Evolutionary conservation across 2,329 filamentous ascomycete species (phyloP), one percentile per base, ranked within the genome.

Genomic region (Ramularia collo-cygni): DNA sequence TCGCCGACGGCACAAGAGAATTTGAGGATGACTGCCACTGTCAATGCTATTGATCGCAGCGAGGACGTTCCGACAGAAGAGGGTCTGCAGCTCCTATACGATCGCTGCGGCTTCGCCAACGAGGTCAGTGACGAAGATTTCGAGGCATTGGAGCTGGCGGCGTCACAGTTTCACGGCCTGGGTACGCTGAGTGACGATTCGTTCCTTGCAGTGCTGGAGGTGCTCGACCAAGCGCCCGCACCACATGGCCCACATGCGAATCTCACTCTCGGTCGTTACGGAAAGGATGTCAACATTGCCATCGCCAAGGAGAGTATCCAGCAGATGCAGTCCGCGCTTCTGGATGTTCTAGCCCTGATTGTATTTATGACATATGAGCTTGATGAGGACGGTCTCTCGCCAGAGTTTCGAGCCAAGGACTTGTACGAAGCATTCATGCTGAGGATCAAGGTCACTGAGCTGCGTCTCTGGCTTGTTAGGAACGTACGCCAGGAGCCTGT

Each of bases 291-390:
- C 2, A 70, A 88, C 10, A 76, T 94, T 8, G 81, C 80, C 46
- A 82, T 86, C 5, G 79, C 85, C 0, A 83, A 90, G 56, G 88
- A 96, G 57, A 82, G 77, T 9, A 75, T 92, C 5, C 74, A 83
- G 36, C 65, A 85, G 21, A 82, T 84, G 44, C 81, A 80, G 65
- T 77, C 77, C 44, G 70, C 92, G 7, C 78, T 93, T 36, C 79
- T 93, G 47, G 87, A 90, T 56, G 76, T 96, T 42, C 68, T 96
- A 2, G 74, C 92, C 2, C 72, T 98, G 5, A 71, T 94, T 12
- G 75, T 92, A 8, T 88, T 95, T 61, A 83, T 96, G 72, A 83
- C 92, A 59, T 81, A 81, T 28, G 86, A 92, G 57, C 76, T 85
- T 38, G 83, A 89, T 42, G 76, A 80, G 49, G 79, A 82, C 29